Evolutionary conservation across 352 stramenopile species (phyloP), one percentile per base, ranked within the genome.

Genomic region (Phytopythium litorale): DNA sequence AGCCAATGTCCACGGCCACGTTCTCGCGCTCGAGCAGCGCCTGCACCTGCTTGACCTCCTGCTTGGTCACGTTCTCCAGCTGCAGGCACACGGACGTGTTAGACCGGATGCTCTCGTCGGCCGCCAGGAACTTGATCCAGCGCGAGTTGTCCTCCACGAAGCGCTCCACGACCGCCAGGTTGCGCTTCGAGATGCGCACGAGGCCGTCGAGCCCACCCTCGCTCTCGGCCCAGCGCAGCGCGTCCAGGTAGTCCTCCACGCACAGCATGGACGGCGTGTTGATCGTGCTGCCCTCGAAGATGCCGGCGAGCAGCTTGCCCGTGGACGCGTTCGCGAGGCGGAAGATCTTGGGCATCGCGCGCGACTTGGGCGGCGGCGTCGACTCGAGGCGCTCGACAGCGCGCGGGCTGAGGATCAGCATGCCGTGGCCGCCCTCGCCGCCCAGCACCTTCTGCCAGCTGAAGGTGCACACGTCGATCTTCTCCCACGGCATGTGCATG

Each of bases 381-480:
- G 85, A 91, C 78, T 99, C 97, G 42, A 99, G 88, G 9, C 97
- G 91, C 71, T 99, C 93, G 33, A 99, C 94, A 7, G 97, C 98
- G 19, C 94, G 84, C 1, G 97, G 98, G 60, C 87, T 98, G 42
- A 99, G 66, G 57, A 99, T 97, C 42, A 99, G 76, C 67, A 99
- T 89, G 63, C 98, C 98, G 71, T 99, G 98, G 51, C 80, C 97
- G 54, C 97, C 98, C 80, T 99, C 98, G 43, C 98, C 98, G 30
- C 98, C 98, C 11, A 99, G 84, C 42, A 99, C 98, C 82, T 99
- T 99, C 78, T 99, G 98, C 96, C 97, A 99, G 53, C 94, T 99
- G 76, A 99, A 99, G 62, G 98, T 99, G 58, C 94, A 98, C 56
- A 99, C 95, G 75, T 99, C 97, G 56, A 99, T 92, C 84, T 99